phyloP scores from a whole-genome alignment of 192 early-diverging fungal genomes.

The Coemansia biformis region DNA sequence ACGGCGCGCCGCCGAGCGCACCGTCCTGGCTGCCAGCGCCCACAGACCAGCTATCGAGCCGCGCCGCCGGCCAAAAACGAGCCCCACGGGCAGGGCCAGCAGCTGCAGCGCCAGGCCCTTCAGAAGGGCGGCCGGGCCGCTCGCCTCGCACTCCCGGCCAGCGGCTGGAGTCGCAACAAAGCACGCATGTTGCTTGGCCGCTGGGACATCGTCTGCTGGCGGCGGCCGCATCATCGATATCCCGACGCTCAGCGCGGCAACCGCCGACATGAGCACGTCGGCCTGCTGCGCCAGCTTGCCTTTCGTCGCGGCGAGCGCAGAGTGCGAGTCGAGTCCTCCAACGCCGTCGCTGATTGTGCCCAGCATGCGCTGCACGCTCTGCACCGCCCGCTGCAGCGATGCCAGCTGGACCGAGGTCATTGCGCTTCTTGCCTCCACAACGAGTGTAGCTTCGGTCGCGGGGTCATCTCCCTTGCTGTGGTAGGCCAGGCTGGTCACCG shows the following conservation, averaged over 20 bases:
- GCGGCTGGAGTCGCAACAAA: no score
- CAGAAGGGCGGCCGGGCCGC: background rate
- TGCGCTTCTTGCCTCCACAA: background rate
- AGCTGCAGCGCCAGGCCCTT: conserved; percentile 12
- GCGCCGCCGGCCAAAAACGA: conserved; percentile 30
- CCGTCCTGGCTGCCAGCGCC: conserved; percentile 1
- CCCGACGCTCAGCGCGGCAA: conserved; percentile 43
- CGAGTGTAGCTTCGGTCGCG: background rate
- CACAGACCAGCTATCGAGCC: conserved; percentile 5
- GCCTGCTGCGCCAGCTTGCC: conserved; percentile 41
- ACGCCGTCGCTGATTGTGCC: conserved; percentile 42
- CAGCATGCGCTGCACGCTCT: conserved; percentile 45
- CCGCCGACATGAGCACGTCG: conserved; percentile 44
- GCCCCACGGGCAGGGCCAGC: conserved; percentile 25
- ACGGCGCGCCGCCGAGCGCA: conserved; percentile 10
- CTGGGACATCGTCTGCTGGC: no score
- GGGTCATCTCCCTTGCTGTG: background rate
- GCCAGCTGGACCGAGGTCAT: conserved; percentile 40
- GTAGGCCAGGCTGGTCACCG: background rate
- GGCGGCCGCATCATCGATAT: conserved; percentile 18
- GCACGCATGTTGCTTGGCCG: no score
- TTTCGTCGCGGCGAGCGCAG: conserved; percentile 30
- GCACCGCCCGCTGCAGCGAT: conserved; percentile 44
- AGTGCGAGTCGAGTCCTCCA: conserved; percentile 24
- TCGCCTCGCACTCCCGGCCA: no score